Evolutionary conservation across 2,329 filamentous ascomycete genomes (phyloP).

Genomic region (Colletotrichum incanum): DNA sequence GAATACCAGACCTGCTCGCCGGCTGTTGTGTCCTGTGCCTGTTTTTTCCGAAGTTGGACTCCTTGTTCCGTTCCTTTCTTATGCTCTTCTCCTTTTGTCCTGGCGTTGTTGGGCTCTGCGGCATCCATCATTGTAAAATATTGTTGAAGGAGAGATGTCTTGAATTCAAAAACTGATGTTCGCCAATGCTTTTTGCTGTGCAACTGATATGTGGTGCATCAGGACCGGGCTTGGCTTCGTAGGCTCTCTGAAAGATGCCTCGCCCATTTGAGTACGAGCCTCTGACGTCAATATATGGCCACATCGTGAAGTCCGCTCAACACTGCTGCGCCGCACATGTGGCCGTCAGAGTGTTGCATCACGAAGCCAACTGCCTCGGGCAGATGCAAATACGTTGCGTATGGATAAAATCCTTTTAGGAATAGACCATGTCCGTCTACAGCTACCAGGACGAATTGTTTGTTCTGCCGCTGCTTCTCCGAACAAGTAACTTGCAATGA

Average conservation of each 20-base stretch:
- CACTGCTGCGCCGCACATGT: not conserved
- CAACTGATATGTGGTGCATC: no score
- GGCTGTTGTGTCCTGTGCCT: not conserved
- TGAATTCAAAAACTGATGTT: not conserved
- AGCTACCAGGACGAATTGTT: not conserved
- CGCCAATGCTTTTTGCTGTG: not conserved
- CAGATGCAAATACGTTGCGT: no score
- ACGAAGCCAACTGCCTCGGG: no score
- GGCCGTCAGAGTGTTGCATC: not conserved
- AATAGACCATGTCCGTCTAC: not conserved
- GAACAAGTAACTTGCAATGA: not conserved
- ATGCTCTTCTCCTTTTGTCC: not conserved
- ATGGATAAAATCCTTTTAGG: not conserved
- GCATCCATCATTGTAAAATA: not conserved
- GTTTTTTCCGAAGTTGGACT: not conserved
- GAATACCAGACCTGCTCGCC: slow-evolving; percentile 23
- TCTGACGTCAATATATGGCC: not conserved
- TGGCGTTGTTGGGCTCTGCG: not conserved
- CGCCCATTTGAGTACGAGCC: not conserved
- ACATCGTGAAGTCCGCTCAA: not conserved
- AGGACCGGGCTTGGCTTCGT: not conserved
- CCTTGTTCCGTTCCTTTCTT: not conserved
- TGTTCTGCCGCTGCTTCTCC: no score
- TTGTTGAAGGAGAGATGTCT: not conserved
- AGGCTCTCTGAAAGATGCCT: not conserved